Base-by-base conservation (phyloP, 2,329 filamentous ascomycete genomes). In the Fusarium sp. region DNA sequence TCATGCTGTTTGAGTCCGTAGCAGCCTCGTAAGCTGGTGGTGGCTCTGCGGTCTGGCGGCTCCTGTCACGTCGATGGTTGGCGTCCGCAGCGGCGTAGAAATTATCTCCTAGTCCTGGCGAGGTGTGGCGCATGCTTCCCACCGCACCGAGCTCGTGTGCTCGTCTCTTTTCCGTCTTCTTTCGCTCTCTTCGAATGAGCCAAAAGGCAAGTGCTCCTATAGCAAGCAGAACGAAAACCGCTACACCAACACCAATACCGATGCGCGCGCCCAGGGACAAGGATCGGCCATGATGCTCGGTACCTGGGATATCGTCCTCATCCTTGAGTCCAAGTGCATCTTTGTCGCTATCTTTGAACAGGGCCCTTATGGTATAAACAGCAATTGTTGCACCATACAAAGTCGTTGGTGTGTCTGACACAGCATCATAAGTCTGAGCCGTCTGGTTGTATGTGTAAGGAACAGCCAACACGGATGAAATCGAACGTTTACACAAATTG, bases 311-410 rank as follows among this genome's bases (percentile, higher is more conserved):
- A 8, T 80, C 76, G 19, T 79, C 76, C 27, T 82, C 78, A 38
- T 82, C 79, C 8, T 79, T 77, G 2, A 82, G 64, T 15, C 81
- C 80, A 9, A 83, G 73, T 16, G 72, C 69, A 35, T 76, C 75
- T 54, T 80, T 81, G 62, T 84, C 81, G 12, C 72, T 72, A n/a
- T 80, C 79, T 46, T 78, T 78, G 63, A 82, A 83, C n/a, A 82
- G 76, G 7, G 81, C 82, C 23, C 78, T 78, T 38, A 83, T 80
- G 10, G 79, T 80, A 60, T 82, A 79, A 15, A 83, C 80, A 9
- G 80, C 82, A 29, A 83, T 77, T 10, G 80, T 80, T 55, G 81
- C 82, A 52, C 77, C 78, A 39, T 80, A 80, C 10, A 83, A 69
- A 3, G 81, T 83, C 16, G 81, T 83, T 14, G 79, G 81, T 9